Percentiles rank a stretch among this genome's conserved stretches.
Evolutionary conservation across 176 grass and related monocot genomes (phyloP).

Genomic region (Phoenix roebelenii): DNA sequence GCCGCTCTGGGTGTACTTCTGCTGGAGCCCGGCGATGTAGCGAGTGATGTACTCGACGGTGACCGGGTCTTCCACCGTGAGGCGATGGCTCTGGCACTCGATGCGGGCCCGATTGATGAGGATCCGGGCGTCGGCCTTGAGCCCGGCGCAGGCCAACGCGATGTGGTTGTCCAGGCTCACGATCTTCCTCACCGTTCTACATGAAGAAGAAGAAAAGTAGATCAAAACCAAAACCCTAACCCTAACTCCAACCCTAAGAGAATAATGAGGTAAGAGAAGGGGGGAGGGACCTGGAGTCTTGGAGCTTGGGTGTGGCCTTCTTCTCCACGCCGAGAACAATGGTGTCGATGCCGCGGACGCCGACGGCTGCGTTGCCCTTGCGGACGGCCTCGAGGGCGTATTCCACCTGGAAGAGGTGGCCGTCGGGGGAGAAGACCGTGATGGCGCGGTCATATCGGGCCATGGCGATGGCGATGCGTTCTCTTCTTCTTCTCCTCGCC

Average conservation of each 20-base stretch:
- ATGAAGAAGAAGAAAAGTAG: neutral
- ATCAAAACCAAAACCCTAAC: neutral
- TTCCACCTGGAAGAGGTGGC: conserved; percentile 99
- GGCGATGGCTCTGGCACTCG: conserved; percentile 97
- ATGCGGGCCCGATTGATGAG: conserved; percentile 86
- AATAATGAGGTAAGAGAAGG: neutral
- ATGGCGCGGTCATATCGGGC: conserved; percentile 99
- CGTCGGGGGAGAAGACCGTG: conserved; percentile 98
- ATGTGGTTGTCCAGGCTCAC: conserved; percentile 81
- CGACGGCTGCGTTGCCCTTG: conserved; percentile 98
- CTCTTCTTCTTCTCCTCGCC: too few species aligned
- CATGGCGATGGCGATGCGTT: conserved; percentile 22
- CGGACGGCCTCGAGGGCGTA: conserved; percentile 98
- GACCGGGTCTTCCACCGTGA: conserved; percentile 84
- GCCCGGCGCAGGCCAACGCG: conserved; percentile 90
- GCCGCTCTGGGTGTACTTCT: conserved; percentile 91
- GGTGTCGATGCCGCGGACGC: conserved; percentile 85
- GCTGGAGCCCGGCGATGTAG: conserved; percentile 95
- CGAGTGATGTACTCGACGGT: conserved; percentile 97
- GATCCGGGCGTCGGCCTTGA: conserved; percentile 89
- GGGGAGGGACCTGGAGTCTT: conserved; percentile 62
- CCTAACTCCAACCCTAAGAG: neutral
- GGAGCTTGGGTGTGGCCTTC: conserved; percentile 98
- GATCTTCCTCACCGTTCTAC: conserved; percentile 78
- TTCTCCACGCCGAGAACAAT: conserved; percentile 99